Conservation (phyloP, 2,329 filamentous ascomycete genomes). For the Botryotinia convoluta region DNA sequence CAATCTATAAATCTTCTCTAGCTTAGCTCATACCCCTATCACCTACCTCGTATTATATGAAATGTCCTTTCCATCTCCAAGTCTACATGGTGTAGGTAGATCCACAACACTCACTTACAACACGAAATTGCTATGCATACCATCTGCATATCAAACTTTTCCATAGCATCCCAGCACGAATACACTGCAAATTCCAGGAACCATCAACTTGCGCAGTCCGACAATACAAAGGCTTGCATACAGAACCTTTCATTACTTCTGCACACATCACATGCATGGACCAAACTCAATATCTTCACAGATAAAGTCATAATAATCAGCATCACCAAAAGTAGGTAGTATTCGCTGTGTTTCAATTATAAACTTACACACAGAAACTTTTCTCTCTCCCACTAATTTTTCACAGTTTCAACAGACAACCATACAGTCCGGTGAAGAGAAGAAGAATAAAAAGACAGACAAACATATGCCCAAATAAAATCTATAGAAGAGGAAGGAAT, state of each 20-base stretch:
- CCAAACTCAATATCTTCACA: not conserved
- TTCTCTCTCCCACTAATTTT: not conserved
- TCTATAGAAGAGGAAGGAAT: not conserved
- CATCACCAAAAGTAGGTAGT: not conserved
- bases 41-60: not conserved
- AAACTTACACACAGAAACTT: not conserved
- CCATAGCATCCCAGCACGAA: not conserved
- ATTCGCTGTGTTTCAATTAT: not conserved
- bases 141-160: not conserved
- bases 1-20: not conserved
- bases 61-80: not conserved
- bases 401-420: not conserved
- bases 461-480: not conserved
- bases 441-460: not conserved
- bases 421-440: not conserved
- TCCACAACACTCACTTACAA: not conserved
- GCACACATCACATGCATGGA: not conserved
- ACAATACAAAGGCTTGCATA: not conserved
- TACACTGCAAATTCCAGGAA: not conserved
- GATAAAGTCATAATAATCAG: not conserved
- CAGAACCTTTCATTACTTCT: not conserved
- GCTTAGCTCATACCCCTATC: not conserved
- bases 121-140: rapidly evolving
- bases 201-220: too few relatives aligned
- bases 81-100: not conserved